A percentile compares a stretch with the other conserved stretches of the same genome.
These are phyloP conservation scores for Medicago arabica DNA, from an alignment of 306 rosid genomes.

Conservation along the genomic window DNA sequence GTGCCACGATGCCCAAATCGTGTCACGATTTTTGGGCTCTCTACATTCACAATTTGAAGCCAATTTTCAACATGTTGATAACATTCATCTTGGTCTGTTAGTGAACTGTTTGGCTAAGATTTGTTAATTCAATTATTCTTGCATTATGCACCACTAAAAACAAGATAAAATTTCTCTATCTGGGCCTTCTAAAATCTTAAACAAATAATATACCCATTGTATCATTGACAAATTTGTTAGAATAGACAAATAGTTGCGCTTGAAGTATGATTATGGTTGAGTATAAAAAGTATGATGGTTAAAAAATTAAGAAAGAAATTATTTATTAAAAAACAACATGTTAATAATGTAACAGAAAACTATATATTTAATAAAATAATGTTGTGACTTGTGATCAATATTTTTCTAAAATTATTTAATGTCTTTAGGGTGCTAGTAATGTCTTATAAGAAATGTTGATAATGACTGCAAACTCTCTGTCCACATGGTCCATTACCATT, in stretches of 20 bases:
- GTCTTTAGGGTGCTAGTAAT: neutral
- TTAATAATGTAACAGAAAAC: neutral
- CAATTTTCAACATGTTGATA: too few relatives aligned
- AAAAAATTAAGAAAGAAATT: neutral
- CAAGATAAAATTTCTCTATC: neutral
- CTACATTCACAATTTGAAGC: too few relatives aligned
- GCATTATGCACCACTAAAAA: neutral
- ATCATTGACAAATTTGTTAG: slow-evolving; percentile 10
- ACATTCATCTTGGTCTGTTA: too few relatives aligned
- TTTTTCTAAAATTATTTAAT: neutral
- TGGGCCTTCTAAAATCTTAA: neutral
- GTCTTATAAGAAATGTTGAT: neutral
- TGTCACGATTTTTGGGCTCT: too few relatives aligned
- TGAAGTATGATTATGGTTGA: neutral
- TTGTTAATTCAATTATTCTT: neutral
- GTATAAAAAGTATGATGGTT: neutral
- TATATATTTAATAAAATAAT: neutral
- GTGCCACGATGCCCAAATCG: too few relatives aligned
- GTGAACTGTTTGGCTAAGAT: neutral
- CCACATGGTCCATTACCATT: neutral
- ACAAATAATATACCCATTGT: neutral
- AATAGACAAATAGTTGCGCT: neutral
- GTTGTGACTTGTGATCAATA: neutral
- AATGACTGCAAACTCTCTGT: neutral
- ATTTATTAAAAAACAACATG: neutral